A percentile compares a stretch with the other conserved stretches of the same genome.
phyloP scores from a whole-genome alignment of 139 green algal species.

The Mesotaenium endlicherianum region DNA sequence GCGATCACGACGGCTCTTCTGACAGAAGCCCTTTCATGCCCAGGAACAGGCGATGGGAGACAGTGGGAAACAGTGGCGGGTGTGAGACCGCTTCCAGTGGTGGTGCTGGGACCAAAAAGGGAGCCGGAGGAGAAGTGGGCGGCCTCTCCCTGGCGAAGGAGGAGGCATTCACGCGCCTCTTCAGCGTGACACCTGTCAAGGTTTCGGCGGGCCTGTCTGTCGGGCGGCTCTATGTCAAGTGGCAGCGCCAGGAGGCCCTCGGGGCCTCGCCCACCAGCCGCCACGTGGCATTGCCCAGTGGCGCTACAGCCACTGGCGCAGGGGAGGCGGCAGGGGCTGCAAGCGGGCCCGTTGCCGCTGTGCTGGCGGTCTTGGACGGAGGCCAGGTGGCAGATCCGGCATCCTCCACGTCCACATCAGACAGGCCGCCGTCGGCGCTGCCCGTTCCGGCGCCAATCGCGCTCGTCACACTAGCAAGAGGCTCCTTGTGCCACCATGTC shows the following conservation, averaged over 20 bases:
- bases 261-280: background rate
- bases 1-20: background rate
- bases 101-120: background rate
- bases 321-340: background rate
- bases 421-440: background rate
- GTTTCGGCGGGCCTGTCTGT: background rate
- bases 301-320: background rate
- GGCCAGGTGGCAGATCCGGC: background rate
- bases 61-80: background rate
- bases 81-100: background rate
- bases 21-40: background rate
- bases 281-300: background rate
- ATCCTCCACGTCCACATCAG: background rate
- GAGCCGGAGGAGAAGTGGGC: background rate
- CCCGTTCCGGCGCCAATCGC: background rate
- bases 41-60: background rate
- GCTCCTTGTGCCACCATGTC: no score
- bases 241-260: background rate
- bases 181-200: background rate
- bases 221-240: background rate
- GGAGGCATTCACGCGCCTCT: conserved; percentile 22
- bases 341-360: no score
- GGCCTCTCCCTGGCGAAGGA: conserved; percentile 6
- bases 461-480: no score
- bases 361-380: conserved; percentile 4